phyloP scores from a whole-genome alignment of 768 basidiomycete species.

The Rhizopogon sp. region DNA sequence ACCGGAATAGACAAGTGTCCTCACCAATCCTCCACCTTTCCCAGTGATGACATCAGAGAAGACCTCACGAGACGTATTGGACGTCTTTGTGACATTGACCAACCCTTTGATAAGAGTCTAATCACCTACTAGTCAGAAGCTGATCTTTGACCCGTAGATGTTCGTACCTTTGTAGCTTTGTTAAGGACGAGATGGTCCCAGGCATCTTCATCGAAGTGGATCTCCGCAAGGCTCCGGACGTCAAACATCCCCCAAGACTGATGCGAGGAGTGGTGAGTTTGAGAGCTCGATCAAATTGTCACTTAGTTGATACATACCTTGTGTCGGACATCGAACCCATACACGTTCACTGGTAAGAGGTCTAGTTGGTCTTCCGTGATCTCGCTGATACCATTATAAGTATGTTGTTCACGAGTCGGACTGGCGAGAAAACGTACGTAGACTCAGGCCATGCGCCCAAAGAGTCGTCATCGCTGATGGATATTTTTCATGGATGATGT shows the following conservation, averaged over 20 bases:
- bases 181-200: slow-evolving; percentile 60
- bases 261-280: background rate
- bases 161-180: slow-evolving; percentile 37
- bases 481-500: background rate
- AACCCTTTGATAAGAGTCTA: slow-evolving; percentile 20
- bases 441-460: background rate
- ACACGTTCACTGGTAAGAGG: slow-evolving; percentile 50
- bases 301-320: slow-evolving; percentile 26
- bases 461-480: background rate
- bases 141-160: background rate
- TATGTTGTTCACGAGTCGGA: background rate
- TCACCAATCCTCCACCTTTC: slow-evolving; percentile 57
- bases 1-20: slow-evolving; percentile 30
- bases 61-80: slow-evolving; percentile 12
- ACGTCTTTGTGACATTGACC: slow-evolving; percentile 19
- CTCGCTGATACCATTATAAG: slow-evolving; percentile 19
- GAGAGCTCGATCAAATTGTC: background rate
- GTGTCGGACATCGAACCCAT: slow-evolving; percentile 57
- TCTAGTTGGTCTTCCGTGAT: slow-evolving; percentile 50
- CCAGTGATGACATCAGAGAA: slow-evolving; percentile 53
- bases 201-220: slow-evolving; percentile 54
- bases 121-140: slow-evolving; percentile 28
- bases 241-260: slow-evolving; percentile 50
- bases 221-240: slow-evolving; percentile 45
- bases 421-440: background rate